Conservation (phyloP, 106 monocot genomes). For the Agapanthus africanus region DNA sequence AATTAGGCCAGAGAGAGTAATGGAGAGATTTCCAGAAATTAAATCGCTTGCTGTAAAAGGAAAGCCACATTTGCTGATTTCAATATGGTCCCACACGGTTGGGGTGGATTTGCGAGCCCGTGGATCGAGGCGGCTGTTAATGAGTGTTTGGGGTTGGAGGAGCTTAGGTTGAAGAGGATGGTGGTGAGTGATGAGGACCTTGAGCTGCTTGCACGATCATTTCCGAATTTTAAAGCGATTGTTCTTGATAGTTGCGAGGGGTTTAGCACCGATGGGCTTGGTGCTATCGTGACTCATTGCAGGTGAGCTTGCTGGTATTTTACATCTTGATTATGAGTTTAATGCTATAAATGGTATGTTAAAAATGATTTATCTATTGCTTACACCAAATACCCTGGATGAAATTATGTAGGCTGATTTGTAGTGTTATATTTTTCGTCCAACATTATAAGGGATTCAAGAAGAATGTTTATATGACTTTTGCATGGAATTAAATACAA, state of each 20-base stretch:
- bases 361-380: too few relatives aligned
- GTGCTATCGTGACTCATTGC: background rate
- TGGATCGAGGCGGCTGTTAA: conserved; percentile 2
- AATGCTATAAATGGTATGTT: too few relatives aligned
- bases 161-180: conserved; percentile 21
- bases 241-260: conserved; percentile 16
- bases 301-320: too few relatives aligned
- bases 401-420: too few relatives aligned
- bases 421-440: too few relatives aligned
- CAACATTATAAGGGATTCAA: too few relatives aligned
- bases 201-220: conserved; percentile 13
- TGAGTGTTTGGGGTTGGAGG: conserved; percentile 2
- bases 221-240: conserved; percentile 10
- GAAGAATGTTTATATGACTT: too few relatives aligned
- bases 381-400: too few relatives aligned
- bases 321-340: too few relatives aligned
- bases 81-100: conserved; percentile 13
- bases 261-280: conserved; percentile 16
- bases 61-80: conserved; percentile 17
- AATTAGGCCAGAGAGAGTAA: conserved; percentile 7
- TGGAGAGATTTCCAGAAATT: conserved; percentile 5
- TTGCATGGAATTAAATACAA: too few relatives aligned
- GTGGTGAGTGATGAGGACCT: conserved; percentile 12
- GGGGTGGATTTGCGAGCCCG: conserved; percentile 12
- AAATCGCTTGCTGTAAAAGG: conserved; percentile 9